Evolutionary conservation across 352 stramenopile species (phyloP).

Genomic region (Globisporangium paddicum): DNA sequence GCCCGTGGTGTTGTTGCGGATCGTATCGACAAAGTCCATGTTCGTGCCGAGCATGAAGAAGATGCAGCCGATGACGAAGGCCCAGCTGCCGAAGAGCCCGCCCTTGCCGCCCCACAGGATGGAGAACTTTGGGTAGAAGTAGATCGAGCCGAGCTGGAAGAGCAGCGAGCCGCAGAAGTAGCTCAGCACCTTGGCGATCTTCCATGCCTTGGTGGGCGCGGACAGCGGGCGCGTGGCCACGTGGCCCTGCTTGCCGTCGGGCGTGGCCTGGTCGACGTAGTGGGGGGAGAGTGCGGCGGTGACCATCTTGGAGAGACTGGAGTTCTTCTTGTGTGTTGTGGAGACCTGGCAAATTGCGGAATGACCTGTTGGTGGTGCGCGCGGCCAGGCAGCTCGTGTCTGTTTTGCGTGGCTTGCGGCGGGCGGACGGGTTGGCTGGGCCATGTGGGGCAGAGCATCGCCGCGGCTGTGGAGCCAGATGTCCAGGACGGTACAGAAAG

Average conservation of each 20-base stretch:
- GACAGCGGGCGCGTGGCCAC: constrained; percentile 17
- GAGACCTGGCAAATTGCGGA: constrained; percentile 11
- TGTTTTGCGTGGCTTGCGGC: background rate
- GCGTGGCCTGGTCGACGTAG: constrained; percentile 25
- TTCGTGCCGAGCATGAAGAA: constrained; percentile 64
- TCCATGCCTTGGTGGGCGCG: constrained; percentile 38
- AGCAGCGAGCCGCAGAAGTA: constrained; percentile 67
- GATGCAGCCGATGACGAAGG: constrained; percentile 68
- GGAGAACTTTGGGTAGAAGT: constrained; percentile 77
- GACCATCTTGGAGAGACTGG: constrained; percentile 2
- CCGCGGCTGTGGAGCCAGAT: constrained; percentile 9
- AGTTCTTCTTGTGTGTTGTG: background rate
- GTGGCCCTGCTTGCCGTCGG: constrained; percentile 13
- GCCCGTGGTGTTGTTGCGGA: constrained; percentile 55
- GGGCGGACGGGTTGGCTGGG: background rate
- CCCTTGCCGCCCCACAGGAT: constrained; percentile 55
- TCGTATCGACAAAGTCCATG: constrained; percentile 66
- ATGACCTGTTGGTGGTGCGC: background rate
- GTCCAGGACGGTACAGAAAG: constrained; percentile 5
- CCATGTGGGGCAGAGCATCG: too few species aligned
- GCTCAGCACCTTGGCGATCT: constrained; percentile 39
- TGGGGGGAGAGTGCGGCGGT: constrained; percentile 15
- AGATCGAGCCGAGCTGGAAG: constrained; percentile 76
- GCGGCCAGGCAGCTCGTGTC: background rate
- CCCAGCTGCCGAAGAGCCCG: constrained; percentile 58